Percentiles rank a stretch among this genome's conserved stretches.
These are phyloP conservation scores for Coix lacrymajobi DNA, from an alignment of 176 grass and related monocot genomes.

Conservation along the genomic window DNA sequence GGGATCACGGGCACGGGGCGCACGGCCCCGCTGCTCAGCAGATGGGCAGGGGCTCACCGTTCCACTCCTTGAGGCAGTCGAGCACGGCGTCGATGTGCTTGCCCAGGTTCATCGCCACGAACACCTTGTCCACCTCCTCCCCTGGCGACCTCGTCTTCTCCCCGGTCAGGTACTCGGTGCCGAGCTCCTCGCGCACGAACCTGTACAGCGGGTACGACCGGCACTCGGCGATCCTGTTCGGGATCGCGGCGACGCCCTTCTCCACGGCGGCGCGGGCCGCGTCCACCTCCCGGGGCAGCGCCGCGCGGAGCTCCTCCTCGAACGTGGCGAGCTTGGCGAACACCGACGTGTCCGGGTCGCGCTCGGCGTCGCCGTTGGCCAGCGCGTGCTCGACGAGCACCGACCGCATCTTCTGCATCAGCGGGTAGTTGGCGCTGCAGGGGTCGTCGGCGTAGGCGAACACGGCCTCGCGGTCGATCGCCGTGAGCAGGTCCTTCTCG, in stretches of 20 bases:
- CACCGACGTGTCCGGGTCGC: conserved; percentile 40
- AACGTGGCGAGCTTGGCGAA: conserved; percentile 54
- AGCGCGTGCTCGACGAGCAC: no score
- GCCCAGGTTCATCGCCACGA: conserved; percentile 53
- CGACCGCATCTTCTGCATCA: no score
- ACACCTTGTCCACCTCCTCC: conserved; percentile 39
- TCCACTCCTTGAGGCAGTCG: conserved; percentile 81
- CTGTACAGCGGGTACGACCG: conserved; percentile 51
- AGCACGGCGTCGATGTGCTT: conserved; percentile 64
- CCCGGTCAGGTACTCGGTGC: no score
- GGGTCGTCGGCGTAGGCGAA: conserved; percentile 72
- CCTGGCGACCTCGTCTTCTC: no score
- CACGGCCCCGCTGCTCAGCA: conserved; percentile 30
- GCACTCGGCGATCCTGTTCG: conserved; percentile 47
- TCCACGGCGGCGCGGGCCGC: conserved; percentile 41
- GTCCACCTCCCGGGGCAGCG: conserved; percentile 51
- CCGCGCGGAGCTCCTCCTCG: background rate
- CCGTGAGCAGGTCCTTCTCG: conserved; percentile 57
- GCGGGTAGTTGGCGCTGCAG: conserved; percentile 61
- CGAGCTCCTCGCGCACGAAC: no score
- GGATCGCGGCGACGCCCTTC: conserved; percentile 26
- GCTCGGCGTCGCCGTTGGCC: conserved; percentile 47
- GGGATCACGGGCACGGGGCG: background rate
- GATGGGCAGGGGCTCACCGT: conserved; percentile 62
- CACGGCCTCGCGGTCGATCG: conserved; percentile 52